These are phyloP conservation scores for Botrytis fragariae DNA, from an alignment of 2,329 filamentous ascomycete genomes.

Conservation along the genomic window DNA sequence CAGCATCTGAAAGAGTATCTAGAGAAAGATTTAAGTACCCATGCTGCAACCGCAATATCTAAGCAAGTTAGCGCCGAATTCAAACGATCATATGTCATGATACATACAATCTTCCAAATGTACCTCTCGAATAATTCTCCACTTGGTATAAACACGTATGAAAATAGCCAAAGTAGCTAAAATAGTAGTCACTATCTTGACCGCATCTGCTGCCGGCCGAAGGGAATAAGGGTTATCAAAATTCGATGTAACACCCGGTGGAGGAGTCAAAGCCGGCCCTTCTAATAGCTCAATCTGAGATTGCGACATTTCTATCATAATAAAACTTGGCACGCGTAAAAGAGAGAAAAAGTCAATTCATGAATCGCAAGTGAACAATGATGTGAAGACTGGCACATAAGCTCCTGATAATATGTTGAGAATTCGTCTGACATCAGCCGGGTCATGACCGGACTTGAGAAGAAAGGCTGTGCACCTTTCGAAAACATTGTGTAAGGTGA, in stretches of 20 bases:
- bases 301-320: not conserved
- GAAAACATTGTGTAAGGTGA: not conserved
- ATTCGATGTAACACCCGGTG: not conserved
- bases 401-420: not conserved
- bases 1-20: not conserved
- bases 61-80: not conserved
- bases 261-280: conserved; percentile 8
- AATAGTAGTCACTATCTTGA: not conserved
- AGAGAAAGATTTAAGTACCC: not conserved
- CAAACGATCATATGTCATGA: not conserved
- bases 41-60: conserved; percentile 7
- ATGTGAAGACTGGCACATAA: not conserved
- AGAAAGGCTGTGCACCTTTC: not conserved
- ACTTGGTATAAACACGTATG: conserved; percentile 5
- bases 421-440: conserved; percentile 9
- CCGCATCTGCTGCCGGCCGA: not conserved
- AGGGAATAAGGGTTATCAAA: not conserved
- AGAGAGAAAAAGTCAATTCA: not conserved
- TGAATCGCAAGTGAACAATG: not conserved
- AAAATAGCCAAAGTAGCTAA: conserved; percentile 3
- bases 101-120: conserved; percentile 12
- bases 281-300: not conserved
- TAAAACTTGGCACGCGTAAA: not conserved
- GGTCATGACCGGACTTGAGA: conserved; percentile 8
- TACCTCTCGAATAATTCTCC: not conserved